phyloP scores from a whole-genome alignment of 2,329 filamentous ascomycete genomes.

The Coleophoma eucalyptorum region DNA sequence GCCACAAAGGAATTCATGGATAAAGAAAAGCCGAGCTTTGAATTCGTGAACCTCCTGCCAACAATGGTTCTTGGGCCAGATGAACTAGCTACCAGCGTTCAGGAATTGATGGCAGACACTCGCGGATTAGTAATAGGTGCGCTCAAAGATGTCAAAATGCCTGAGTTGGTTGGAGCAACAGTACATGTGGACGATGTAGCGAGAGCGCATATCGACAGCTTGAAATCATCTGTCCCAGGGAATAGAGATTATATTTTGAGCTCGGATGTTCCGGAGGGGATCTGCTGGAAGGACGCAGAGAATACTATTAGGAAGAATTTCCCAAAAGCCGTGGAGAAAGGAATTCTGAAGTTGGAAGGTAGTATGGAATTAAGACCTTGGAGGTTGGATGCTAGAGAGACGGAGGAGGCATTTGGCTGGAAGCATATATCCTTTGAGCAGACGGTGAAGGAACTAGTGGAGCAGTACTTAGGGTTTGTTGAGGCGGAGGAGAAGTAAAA shows the following conservation, averaged over 20 bases:
- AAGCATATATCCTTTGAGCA: slow-evolving; percentile 4
- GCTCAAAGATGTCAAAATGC: slow-evolving; percentile 6
- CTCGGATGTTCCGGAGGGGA: slow-evolving; percentile 8
- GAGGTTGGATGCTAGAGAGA: slow-evolving; percentile 10
- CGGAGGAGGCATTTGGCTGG: slow-evolving; percentile 14
- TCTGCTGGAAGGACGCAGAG: slow-evolving; percentile 18
- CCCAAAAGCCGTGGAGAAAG: slow-evolving; percentile 12
- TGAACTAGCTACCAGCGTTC: slow-evolving; percentile 4
- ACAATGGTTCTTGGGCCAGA: slow-evolving; percentile 9
- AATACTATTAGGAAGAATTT: slow-evolving; percentile 11
- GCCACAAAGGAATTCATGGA: slow-evolving; percentile 17
- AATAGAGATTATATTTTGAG: slow-evolving; percentile 11
- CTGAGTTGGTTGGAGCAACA: slow-evolving; percentile 6
- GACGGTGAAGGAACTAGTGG: slow-evolving; percentile 6
- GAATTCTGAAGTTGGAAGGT: slow-evolving; percentile 9
- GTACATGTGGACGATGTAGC: slow-evolving; percentile 18
- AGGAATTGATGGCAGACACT: slow-evolving; percentile 5
- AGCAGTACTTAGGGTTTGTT: slow-evolving; percentile 6
- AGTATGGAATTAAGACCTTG: slow-evolving; percentile 4
- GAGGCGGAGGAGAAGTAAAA: slow-evolving; percentile 5
- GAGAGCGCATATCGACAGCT: slow-evolving; percentile 12
- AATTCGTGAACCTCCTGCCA: slow-evolving; percentile 11
- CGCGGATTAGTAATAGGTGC: slow-evolving; percentile 4
- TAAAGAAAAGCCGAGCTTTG: slow-evolving; percentile 7
- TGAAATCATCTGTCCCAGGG: slow-evolving; percentile 12